A percentile compares a stretch with the other conserved stretches of the same genome.
phyloP scores from a whole-genome alignment of 257 asterid species.

The Solanum peruvianum region DNA sequence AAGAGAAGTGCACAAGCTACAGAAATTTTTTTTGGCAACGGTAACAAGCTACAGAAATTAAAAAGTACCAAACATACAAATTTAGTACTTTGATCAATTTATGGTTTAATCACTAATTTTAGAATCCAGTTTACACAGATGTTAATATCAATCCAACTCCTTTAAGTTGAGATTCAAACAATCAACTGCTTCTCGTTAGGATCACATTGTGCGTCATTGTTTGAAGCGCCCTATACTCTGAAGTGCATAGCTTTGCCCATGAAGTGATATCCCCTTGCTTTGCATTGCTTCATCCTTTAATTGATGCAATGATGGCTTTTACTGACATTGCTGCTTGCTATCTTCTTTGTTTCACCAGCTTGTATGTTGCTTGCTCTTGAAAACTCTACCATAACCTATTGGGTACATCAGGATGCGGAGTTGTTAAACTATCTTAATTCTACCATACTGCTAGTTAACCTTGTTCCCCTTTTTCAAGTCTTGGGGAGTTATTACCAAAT shows the following conservation, averaged over 20 bases:
- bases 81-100: neutral
- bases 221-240: neutral
- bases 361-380: neutral
- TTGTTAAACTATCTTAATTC: neutral
- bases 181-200: neutral
- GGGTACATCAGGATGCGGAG: neutral
- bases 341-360: neutral
- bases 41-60: neutral
- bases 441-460: neutral
- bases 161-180: neutral
- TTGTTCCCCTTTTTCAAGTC: neutral
- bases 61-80: neutral
- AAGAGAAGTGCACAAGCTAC: neutral
- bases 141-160: neutral
- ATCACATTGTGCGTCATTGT: neutral
- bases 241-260: neutral
- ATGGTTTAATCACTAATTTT: neutral
- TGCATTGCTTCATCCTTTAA: neutral
- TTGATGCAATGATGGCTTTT: neutral
- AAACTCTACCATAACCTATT: neutral
- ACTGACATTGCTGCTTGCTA: neutral
- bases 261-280: neutral
- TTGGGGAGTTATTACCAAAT: neutral
- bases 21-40: no score
- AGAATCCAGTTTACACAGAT: neutral